These are phyloP conservation scores for Hymenotorrendiella dingleyae DNA, from an alignment of 2,329 filamentous ascomycete species.

Conservation along the genomic window DNA sequence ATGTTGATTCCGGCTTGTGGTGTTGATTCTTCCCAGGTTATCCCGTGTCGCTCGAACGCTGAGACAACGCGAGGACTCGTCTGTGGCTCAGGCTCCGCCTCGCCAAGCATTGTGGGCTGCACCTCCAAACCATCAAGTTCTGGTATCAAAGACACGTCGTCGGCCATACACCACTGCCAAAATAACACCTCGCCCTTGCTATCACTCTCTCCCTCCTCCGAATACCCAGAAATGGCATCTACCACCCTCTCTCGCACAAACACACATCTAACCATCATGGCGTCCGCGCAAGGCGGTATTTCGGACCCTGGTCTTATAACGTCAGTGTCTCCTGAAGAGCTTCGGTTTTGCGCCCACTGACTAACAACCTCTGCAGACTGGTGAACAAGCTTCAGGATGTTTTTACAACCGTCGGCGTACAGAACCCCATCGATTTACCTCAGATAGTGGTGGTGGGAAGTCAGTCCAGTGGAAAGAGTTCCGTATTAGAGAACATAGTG, in stretches of 20 bases:
- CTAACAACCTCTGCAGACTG: slow-evolving; percentile 46
- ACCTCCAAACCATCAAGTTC: slow-evolving; percentile 10
- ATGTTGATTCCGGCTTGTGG: neutral
- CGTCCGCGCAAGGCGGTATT: slow-evolving; percentile 46
- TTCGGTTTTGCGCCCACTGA: slow-evolving; percentile 20
- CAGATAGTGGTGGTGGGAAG: slow-evolving; percentile 98
- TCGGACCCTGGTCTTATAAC: slow-evolving; percentile 63
- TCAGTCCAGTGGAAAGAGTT: slow-evolving; percentile 99
- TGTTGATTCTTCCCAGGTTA: too few relatives aligned
- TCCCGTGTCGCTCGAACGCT: neutral
- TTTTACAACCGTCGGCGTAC: slow-evolving; percentile 94
- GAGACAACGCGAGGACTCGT: slow-evolving; percentile 1
- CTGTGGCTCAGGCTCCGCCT: neutral
- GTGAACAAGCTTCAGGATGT: slow-evolving; percentile 99
- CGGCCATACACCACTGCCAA: slow-evolving; percentile 1
- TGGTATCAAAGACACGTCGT: neutral
- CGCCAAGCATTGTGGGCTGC: slow-evolving; percentile 7
- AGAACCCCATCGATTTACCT: slow-evolving; percentile 97
- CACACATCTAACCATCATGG: slow-evolving; percentile 17
- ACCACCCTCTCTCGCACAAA: slow-evolving; percentile 6
- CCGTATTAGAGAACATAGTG: slow-evolving; percentile 97
- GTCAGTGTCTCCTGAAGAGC: slow-evolving; percentile 36
- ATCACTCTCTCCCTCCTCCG: neutral
- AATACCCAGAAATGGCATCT: slow-evolving; percentile 2
- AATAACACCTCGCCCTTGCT: slow-evolving; percentile 8